Percentiles rank a stretch among this genome's conserved stretches.
These are phyloP conservation scores for Fonsecaea multimorphosa DNA, from an alignment of 2,329 filamentous ascomycete genomes.

Conservation along the genomic window DNA sequence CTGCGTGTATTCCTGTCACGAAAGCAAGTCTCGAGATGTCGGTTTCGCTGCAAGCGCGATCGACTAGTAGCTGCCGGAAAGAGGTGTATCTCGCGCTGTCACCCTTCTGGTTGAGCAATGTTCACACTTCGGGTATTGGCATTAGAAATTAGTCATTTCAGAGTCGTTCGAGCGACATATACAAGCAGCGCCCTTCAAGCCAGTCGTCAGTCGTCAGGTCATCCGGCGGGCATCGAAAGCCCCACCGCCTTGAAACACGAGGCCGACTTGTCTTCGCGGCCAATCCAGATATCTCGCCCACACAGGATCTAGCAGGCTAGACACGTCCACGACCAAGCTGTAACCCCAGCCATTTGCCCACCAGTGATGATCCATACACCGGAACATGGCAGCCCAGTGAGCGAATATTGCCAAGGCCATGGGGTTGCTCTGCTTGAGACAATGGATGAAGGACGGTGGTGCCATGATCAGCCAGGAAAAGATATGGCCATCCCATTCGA, in stretches of 20 bases:
- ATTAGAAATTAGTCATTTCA: slow-evolving; percentile 14
- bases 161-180: not conserved
- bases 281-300: slow-evolving; percentile 37
- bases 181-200: not conserved
- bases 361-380: slow-evolving; percentile 41
- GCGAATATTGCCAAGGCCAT: slow-evolving; percentile 38
- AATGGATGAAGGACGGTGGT: slow-evolving; percentile 34
- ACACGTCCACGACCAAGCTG: slow-evolving; percentile 37
- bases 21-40: not conserved
- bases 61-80: not conserved
- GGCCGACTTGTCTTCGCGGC: slow-evolving; percentile 36
- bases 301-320: slow-evolving; percentile 33
- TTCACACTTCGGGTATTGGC: slow-evolving; percentile 4
- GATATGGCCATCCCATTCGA: slow-evolving; percentile 40
- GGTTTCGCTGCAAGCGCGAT: not conserved
- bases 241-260: slow-evolving; percentile 30
- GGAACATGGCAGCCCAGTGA: slow-evolving; percentile 38
- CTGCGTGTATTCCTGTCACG: not conserved
- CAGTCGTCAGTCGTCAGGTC: not conserved
- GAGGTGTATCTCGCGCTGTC: not conserved
- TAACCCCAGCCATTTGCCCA: slow-evolving; percentile 40
- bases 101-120: no score
- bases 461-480: slow-evolving; percentile 39
- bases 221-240: slow-evolving; percentile 26
- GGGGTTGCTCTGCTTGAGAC: slow-evolving; percentile 35